Conservation (phyloP, 1,284 basidiomycete genomes). For the Irpex rosettiformis region DNA sequence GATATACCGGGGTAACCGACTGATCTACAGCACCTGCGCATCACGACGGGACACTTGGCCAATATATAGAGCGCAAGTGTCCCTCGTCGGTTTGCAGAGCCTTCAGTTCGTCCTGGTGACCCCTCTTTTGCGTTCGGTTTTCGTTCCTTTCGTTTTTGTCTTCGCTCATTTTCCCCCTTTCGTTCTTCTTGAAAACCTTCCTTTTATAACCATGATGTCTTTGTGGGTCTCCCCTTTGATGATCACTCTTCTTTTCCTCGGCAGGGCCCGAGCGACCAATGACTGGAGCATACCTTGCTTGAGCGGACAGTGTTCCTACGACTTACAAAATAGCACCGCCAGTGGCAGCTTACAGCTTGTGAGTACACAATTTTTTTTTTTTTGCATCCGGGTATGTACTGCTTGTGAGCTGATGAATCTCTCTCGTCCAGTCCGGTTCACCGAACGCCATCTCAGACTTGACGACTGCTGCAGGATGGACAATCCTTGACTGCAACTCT, state of each 20-base stretch:
- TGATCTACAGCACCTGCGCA: neutral
- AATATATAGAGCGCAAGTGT: neutral
- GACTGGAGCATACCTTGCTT: slow-evolving; percentile 1
- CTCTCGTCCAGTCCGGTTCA: slow-evolving; percentile 27
- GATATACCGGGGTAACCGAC: neutral
- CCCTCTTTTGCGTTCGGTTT: neutral
- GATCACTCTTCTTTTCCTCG: neutral
- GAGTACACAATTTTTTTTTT: neutral
- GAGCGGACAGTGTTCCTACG: slow-evolving; percentile 2
- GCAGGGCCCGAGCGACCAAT: neutral
- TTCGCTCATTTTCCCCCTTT: neutral
- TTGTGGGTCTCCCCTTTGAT: neutral
- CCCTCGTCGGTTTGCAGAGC: neutral
- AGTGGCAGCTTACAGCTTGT: neutral
- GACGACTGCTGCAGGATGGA: slow-evolving; percentile 50
- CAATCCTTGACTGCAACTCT: slow-evolving; percentile 43
- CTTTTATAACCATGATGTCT: neutral
- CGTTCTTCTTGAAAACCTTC: neutral
- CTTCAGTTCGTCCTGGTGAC: slow-evolving; percentile 1
- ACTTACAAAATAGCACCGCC: neutral
- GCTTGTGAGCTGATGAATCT: neutral
- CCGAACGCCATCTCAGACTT: slow-evolving; percentile 46
- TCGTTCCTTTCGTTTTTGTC: neutral
- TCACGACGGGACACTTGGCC: neutral
- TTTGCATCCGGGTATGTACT: neutral